Base-by-base conservation (phyloP, 148 eudicot genomes). In the Suaeda aralocaspica region DNA sequence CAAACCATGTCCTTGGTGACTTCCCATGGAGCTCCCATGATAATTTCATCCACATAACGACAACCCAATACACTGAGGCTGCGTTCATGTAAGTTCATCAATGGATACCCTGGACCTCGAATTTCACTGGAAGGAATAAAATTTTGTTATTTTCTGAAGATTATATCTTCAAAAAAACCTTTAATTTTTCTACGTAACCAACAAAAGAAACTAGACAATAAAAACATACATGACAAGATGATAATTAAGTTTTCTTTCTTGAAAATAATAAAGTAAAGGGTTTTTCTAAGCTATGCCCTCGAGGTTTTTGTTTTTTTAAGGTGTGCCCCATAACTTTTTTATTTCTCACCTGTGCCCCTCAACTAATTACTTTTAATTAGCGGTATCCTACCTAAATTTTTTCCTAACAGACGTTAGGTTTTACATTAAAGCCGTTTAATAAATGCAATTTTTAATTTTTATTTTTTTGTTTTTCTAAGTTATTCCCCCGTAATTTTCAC, bases 21-120 rank as follows among this genome's bases (percentile, higher is more conserved):
- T 79, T 85, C 88, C 91, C 84, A 85, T 31, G 98, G 98, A 61
- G 98, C 95, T 51, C 96, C 98, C 73, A 93, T 90, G 69, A 93
- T 87, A 77, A 91, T 84, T 74, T 93, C 98, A 77, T 91, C 98
- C 41, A 93, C 98, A 79, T 88, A 86, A 66, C 96, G 95, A 72
- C 95, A 90, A 66, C 89, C 91, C 74, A 93, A 72, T 46, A 93
- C 98, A 66, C 96, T 85, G 45, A 93, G 95, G 77, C 95, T 87
- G 33, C 98, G 96, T 79, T 91, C 98, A 72, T 93, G 95, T 57
- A 93, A 84, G 76, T 91, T 86, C 98, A 93, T 93, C 44, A 93
- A 75, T 30, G 98, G 98, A 78, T 77, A 82, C 29, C 84, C 84
- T 44, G 72, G 64, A 62, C 98, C 95, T 72, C 96, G 84, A 36